Base-by-base conservation (phyloP, 371 early-diverging fungal genomes). In the Synchytrium microbalum region DNA sequence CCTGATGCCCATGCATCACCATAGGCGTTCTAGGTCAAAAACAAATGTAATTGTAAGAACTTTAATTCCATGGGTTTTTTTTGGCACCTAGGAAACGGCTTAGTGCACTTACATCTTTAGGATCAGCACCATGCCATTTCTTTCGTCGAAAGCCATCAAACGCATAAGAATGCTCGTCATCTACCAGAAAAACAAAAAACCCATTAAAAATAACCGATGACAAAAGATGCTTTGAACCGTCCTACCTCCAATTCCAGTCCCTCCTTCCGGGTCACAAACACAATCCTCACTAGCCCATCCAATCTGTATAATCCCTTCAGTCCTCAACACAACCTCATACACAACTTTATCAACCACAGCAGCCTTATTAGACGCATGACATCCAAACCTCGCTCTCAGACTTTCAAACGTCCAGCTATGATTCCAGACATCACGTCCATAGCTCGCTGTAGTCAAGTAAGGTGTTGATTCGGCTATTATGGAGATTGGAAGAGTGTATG, bases 391-490 rank as follows among this genome's bases (percentile, higher is more conserved):
- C n/a, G n/a, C n/a, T n/a, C n/a, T n/a, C n/a, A 83, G 72, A n/a
- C 82, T 86, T 66, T 88, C 88, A 72, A 89, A 89, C 0, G 88
- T 85, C 90, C 90, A 89, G 27, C 72, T 70, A 32, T 76, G 77
- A 57, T 77, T 79, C 13, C 70, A n/a, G n/a, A n/a, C n/a, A n/a
- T n/a, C n/a, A n/a, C n/a, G n/a, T n/a, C n/a, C n/a, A n/a, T n/a
- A n/a, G n/a, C n/a, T n/a, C n/a, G n/a, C n/a, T n/a, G n/a, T n/a
- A n/a, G n/a, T n/a, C n/a, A n/a, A n/a, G n/a, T n/a, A n/a, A n/a
- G n/a, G n/a, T n/a, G n/a, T n/a, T n/a, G n/a, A n/a, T n/a, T n/a
- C n/a, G n/a, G n/a, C n/a, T n/a, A n/a, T n/a, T n/a, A n/a, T n/a
- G n/a, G n/a, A n/a, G n/a, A n/a, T n/a, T n/a, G n/a, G n/a, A n/a